Conservation (phyloP, 192 early-diverging fungal genomes). For the Backusella sp. region DNA sequence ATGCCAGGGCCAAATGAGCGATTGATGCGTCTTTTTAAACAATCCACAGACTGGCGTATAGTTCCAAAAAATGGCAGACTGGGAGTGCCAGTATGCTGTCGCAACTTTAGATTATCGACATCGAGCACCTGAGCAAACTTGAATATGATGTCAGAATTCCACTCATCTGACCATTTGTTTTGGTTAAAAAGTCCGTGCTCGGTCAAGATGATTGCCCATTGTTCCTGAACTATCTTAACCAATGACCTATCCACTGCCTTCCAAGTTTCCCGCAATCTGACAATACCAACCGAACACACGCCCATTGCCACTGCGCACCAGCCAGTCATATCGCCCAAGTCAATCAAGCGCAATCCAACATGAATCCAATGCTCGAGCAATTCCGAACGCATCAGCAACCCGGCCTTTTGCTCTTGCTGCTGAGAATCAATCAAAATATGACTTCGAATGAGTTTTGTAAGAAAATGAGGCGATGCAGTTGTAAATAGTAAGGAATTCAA, state of each 20-base stretch:
- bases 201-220: conserved; percentile 62
- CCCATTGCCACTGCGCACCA: conserved; percentile 69
- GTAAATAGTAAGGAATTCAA: conserved; percentile 50
- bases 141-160: conserved; percentile 9
- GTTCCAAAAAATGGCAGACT: conserved; percentile 62
- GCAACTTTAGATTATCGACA: background rate
- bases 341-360: conserved; percentile 52
- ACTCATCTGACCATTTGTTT: conserved; percentile 37
- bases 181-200: conserved; percentile 50
- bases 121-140: background rate
- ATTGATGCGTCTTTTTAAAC: conserved; percentile 36
- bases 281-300: conserved; percentile 62
- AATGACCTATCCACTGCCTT: conserved; percentile 51
- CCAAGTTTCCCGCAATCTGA: conserved; percentile 70
- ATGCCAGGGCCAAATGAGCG: conserved; percentile 29
- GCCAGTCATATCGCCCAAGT: conserved; percentile 60
- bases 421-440: conserved; percentile 60
- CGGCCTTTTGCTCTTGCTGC: conserved; percentile 23
- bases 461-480: conserved; percentile 63
- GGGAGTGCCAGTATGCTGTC: background rate
- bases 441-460: conserved; percentile 64
- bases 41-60: conserved; percentile 54
- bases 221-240: conserved; percentile 46
- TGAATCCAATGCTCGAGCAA: conserved; percentile 70
- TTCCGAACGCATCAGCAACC: conserved; percentile 38